Evolutionary conservation across 2,329 filamentous ascomycete genomes (phyloP).

Genomic region (Decorospora gaudefroyi): DNA sequence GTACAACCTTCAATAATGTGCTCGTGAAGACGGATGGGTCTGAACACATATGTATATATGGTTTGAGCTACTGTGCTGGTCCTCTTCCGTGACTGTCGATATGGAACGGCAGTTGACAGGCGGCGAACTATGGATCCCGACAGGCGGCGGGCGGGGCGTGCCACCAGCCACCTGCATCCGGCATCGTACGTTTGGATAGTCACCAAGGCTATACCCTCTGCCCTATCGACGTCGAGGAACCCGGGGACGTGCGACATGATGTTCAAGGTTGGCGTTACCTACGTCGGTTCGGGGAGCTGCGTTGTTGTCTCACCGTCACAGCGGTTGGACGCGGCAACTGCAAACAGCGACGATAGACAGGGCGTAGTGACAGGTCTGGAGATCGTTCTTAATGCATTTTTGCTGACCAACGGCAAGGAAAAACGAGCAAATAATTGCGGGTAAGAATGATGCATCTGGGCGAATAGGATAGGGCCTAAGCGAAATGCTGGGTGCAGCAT

Average conservation of each 20-base stretch:
- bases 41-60: no score
- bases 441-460: background rate
- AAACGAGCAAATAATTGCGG: background rate
- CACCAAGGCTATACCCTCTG: no score
- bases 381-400: no score
- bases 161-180: no score
- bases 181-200: no score
- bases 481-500: conserved; percentile 3
- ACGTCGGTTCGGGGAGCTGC: conserved; percentile 10
- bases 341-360: background rate
- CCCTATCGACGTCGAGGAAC: background rate
- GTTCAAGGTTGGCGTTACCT: conserved; percentile 8
- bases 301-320: conserved; percentile 1
- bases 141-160: background rate
- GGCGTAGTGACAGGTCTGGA: no score
- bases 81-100: background rate
- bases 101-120: conserved; percentile 8
- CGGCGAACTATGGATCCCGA: conserved; percentile 2
- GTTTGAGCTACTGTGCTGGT: no score
- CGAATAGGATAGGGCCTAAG: background rate
- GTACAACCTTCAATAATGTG: no score
- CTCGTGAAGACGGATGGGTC: background rate
- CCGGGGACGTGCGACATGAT: conserved; percentile 8
- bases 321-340: background rate
- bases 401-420: background rate